These are phyloP conservation scores for Mollisiaceae sp. DNA, from an alignment of 2,329 filamentous ascomycete species.

Conservation along the genomic window DNA sequence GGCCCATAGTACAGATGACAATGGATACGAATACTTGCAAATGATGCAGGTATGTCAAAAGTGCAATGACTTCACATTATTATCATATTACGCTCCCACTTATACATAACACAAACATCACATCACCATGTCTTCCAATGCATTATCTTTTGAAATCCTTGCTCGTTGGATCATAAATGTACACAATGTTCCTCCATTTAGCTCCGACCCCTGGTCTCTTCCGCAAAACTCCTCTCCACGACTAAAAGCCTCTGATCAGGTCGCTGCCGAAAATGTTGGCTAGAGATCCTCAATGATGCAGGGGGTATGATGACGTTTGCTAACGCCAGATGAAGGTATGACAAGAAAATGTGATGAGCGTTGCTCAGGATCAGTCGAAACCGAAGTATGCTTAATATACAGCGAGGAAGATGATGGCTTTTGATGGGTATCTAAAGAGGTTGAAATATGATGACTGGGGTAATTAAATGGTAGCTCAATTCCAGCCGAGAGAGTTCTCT, in stretches of 20 bases:
- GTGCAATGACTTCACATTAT: neutral
- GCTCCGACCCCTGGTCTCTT: constrained; percentile 7
- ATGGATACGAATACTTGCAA: neutral
- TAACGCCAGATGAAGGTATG: constrained; percentile 39
- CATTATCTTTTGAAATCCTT: constrained; percentile 33
- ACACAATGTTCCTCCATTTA: constrained; percentile 27
- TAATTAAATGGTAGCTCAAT: constrained; percentile 51
- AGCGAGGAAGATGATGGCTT: constrained; percentile 28
- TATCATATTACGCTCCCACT: neutral
- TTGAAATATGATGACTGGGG: constrained; percentile 28
- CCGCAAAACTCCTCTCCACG: constrained; percentile 14
- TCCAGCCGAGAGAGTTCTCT: constrained; percentile 79
- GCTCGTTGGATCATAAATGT: constrained; percentile 39
- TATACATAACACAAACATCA: constrained; percentile 13
- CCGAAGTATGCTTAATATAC: constrained; percentile 37
- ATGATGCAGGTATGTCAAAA: neutral
- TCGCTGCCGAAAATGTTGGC: constrained; percentile 35
- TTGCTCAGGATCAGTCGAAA: constrained; percentile 31
- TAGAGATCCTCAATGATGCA: constrained; percentile 37
- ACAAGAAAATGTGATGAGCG: constrained; percentile 38
- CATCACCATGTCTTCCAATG: constrained; percentile 18
- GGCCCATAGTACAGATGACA: neutral
- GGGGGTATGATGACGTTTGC: constrained; percentile 38
- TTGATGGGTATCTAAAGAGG: constrained; percentile 34
- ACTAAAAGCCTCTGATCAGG: constrained; percentile 40